A percentile compares a stretch with the other conserved stretches of the same genome.
These are phyloP conservation scores for Raddia distichophylla DNA, from an alignment of 176 grass and related monocot species.

Conservation along the genomic window DNA sequence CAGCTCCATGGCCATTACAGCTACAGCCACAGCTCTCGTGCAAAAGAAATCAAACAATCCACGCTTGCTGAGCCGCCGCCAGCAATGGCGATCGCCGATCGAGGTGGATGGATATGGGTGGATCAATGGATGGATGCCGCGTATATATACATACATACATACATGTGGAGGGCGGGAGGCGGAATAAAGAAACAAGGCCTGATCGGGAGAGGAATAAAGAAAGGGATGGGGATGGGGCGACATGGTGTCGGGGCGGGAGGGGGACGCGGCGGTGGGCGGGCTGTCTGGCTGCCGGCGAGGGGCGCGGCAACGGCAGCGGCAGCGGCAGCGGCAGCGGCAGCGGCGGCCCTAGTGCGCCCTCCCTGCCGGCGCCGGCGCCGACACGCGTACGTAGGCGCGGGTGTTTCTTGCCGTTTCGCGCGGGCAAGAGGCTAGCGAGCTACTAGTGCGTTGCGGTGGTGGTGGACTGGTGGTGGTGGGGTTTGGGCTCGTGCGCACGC, in stretches of 20 bases:
- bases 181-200: too few species aligned
- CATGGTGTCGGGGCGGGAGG: slow-evolving; percentile 55
- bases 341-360: background rate
- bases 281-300: slow-evolving; percentile 40
- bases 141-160: slow-evolving; percentile 30
- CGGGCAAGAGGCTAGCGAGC: too few species aligned
- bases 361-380: background rate
- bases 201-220: slow-evolving; percentile 10
- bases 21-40: too few species aligned
- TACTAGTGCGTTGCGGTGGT: too few species aligned
- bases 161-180: background rate
- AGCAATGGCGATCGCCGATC: background rate
- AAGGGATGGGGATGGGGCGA: background rate
- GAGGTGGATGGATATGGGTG: too few species aligned
- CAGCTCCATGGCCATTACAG: slow-evolving; percentile 29
- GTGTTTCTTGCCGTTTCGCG: too few species aligned
- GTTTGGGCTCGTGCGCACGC: too few species aligned
- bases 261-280: slow-evolving; percentile 24
- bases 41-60: background rate
- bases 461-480: too few species aligned
- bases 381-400: background rate
- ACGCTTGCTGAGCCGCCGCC: too few species aligned
- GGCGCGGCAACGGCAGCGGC: slow-evolving; percentile 24
- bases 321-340: too few species aligned
- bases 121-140: background rate